Evolutionary conservation across 2,329 filamentous ascomycete genomes (phyloP).

Genomic region (Chaetoscypha palmicola): DNA sequence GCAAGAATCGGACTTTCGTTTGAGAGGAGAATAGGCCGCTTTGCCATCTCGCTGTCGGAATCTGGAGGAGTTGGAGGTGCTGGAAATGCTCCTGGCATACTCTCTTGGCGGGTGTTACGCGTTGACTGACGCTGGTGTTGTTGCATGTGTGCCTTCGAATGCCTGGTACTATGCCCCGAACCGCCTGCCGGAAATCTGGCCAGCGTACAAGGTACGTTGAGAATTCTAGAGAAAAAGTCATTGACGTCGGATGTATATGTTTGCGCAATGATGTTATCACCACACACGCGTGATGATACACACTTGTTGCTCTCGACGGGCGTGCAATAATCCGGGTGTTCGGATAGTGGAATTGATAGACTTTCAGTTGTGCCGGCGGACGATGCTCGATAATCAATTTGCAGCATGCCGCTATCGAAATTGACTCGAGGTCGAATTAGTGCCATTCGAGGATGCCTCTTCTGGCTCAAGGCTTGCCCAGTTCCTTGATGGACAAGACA

Average conservation of each 20-base stretch:
- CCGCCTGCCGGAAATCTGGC: constrained; percentile 73
- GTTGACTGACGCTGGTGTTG: constrained; percentile 41
- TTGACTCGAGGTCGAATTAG: constrained; percentile 71
- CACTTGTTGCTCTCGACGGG: constrained; percentile 33
- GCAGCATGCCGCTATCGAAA: constrained; percentile 57
- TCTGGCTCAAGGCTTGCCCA: constrained; percentile 79
- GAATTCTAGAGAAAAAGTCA: constrained; percentile 66
- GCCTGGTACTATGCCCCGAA: constrained; percentile 51
- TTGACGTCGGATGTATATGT: constrained; percentile 64
- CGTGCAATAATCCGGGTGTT: constrained; percentile 53
- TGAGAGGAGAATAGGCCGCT: constrained; percentile 63
- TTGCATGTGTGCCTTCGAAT: constrained; percentile 64
- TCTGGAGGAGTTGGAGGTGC: constrained; percentile 49
- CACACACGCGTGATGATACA: constrained; percentile 66
- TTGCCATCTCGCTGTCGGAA: constrained; percentile 43
- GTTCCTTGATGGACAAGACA: constrained; percentile 85
- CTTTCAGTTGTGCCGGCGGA: constrained; percentile 27
- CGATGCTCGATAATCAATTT: constrained; percentile 45
- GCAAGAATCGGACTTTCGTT: constrained; percentile 93
- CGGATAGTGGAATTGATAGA: constrained; percentile 57
- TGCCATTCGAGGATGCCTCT: constrained; percentile 81
- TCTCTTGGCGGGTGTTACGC: constrained; percentile 6
- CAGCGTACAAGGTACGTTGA: constrained; percentile 75
- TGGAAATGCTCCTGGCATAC: constrained; percentile 49
- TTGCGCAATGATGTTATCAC: constrained; percentile 65